A percentile compares a stretch with the other conserved stretches of the same genome.
phyloP scores from a whole-genome alignment of 2,329 filamentous ascomycete species.

The Stagonosporopsis rhizophila region DNA sequence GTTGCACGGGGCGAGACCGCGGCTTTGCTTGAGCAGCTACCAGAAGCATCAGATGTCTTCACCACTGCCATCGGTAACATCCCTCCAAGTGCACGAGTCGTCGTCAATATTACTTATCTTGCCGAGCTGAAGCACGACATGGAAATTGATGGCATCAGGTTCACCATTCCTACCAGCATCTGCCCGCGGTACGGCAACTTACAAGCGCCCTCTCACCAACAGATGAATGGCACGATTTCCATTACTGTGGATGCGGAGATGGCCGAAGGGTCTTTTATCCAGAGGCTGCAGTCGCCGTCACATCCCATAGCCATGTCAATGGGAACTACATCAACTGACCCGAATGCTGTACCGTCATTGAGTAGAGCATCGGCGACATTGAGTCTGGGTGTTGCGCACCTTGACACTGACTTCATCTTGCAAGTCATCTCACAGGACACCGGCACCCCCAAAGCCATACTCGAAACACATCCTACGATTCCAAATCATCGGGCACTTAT shows the following conservation, averaged over 20 bases:
- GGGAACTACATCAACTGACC: conserved; percentile 61
- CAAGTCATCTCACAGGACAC: conserved; percentile 68
- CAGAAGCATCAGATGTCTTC: conserved; percentile 69
- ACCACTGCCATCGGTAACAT: conserved; percentile 73
- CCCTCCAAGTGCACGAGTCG: conserved; percentile 62
- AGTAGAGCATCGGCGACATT: conserved; percentile 69
- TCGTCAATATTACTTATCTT: conserved; percentile 70
- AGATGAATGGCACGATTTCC: conserved; percentile 53
- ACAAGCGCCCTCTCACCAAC: conserved; percentile 7
- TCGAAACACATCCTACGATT: conserved; percentile 70
- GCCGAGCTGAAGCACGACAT: conserved; percentile 76
- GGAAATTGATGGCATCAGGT: conserved; percentile 70
- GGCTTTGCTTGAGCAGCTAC: conserved; percentile 69
- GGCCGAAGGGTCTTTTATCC: conserved; percentile 63
- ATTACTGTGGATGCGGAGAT: conserved; percentile 68
- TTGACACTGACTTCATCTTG: conserved; percentile 72
- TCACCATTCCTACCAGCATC: conserved; percentile 72
- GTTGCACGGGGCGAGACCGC: conserved; percentile 66
- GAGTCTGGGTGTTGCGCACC: conserved; percentile 58
- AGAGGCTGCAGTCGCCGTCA: conserved; percentile 69
- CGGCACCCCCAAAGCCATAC: conserved; percentile 66
- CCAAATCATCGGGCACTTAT: conserved; percentile 71
- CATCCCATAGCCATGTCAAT: conserved; percentile 72
- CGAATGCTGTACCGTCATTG: conserved; percentile 58
- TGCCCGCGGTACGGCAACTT: conserved; percentile 68